Percentiles rank a stretch among this genome's conserved stretches.
Evolutionary conservation across 345 rosid species (phyloP).

Genomic region (Populus davidiana): DNA sequence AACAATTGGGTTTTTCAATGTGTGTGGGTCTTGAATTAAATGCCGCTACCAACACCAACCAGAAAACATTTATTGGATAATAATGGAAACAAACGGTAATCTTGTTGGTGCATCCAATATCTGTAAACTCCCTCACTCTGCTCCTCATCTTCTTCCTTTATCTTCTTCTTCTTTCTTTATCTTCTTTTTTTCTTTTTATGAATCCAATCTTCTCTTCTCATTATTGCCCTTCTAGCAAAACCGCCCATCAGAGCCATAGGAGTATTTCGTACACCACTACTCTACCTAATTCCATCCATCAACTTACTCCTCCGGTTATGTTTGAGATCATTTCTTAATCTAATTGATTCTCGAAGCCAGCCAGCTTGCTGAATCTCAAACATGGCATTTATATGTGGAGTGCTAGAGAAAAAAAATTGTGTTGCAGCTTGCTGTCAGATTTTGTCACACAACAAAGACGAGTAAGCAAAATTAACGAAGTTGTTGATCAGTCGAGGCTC

Average conservation of each 20-base stretch:
- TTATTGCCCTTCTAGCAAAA: too few species aligned
- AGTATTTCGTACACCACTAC: too few species aligned
- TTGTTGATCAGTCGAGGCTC: constrained; percentile 9
- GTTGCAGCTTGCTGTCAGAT: background rate
- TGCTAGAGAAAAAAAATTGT: constrained; percentile 12
- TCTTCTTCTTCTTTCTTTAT: too few species aligned
- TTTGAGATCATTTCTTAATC: too few species aligned
- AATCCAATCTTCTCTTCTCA: too few species aligned
- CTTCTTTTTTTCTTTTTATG: background rate
- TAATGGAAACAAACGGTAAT: background rate
- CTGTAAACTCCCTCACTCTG: background rate
- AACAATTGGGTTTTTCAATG: background rate
- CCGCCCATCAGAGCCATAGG: too few species aligned
- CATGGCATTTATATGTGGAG: background rate
- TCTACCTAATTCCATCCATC: too few species aligned
- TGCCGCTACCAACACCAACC: constrained; percentile 40
- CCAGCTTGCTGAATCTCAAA: too few species aligned
- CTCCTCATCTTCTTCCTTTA: background rate
- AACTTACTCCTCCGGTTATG: too few species aligned
- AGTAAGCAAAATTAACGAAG: too few species aligned
- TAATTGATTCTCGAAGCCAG: too few species aligned
- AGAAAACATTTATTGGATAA: constrained; percentile 8
- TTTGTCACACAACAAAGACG: constrained; percentile 18
- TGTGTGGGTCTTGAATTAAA: constrained; percentile 30
- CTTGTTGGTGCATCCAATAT: too few species aligned